These are phyloP conservation scores for Leavenworthia alabamica DNA, from an alignment of 345 rosid genomes.

Conservation along the genomic window DNA sequence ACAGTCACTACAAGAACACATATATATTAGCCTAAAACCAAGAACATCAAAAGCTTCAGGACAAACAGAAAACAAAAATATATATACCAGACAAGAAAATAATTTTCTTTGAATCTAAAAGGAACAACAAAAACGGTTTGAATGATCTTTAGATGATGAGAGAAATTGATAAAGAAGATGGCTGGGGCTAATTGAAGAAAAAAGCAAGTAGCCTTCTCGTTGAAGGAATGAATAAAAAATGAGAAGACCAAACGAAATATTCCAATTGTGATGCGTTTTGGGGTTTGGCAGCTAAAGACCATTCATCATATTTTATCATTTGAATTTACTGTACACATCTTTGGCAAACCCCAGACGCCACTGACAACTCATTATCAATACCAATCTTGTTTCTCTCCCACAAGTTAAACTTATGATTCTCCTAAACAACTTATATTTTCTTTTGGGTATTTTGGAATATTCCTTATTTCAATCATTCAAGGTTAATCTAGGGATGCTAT, in stretches of 20 bases:
- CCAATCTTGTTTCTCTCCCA: conserved; percentile 1
- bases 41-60: not conserved
- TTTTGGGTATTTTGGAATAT: conserved; percentile 5
- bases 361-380: conserved; percentile 9
- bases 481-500: too few relatives aligned
- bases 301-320: not conserved
- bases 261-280: conserved; percentile 9
- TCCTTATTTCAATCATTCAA: not conserved
- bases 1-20: not conserved
- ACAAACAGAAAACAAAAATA: not conserved
- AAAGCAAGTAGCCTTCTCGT: not conserved
- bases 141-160: conserved; percentile 9
- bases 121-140: conserved; percentile 1
- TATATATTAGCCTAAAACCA: not conserved
- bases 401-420: conserved; percentile 4
- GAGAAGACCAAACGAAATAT: not conserved
- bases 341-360: conserved; percentile 8
- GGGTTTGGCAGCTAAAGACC: too few relatives aligned
- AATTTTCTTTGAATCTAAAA: not conserved
- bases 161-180: not conserved
- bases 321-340: not conserved
- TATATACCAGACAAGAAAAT: not conserved
- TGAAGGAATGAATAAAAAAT: not conserved
- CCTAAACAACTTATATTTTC: not conserved
- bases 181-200: not conserved